Evolutionary conservation across 1,284 basidiomycete genomes (phyloP).

Genomic region (Pholiota adiposa): DNA sequence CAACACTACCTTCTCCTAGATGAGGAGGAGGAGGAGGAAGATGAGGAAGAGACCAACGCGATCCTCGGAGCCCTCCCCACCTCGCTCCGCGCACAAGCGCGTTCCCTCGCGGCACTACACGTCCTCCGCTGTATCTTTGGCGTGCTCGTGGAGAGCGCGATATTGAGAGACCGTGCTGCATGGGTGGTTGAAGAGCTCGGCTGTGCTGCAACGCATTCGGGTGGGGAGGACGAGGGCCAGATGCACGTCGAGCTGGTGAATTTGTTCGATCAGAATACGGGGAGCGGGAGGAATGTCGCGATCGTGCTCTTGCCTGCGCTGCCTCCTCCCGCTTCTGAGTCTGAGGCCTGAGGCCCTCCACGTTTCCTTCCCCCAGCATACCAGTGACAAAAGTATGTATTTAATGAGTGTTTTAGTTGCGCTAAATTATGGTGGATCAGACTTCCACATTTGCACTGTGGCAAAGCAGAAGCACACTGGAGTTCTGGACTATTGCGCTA

Average conservation of each 20-base stretch:
- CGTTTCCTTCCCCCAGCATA: no score
- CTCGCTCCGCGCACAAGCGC: slow-evolving; percentile 28
- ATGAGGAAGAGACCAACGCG: neutral
- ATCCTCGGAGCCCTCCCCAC: slow-evolving; percentile 1
- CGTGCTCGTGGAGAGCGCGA: slow-evolving; percentile 51
- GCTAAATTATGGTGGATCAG: no score
- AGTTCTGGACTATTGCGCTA: no score
- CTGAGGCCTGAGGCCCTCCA: no score
- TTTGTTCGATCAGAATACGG: slow-evolving; percentile 67
- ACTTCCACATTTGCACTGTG: no score
- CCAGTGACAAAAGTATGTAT: no score
- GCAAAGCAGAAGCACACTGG: no score
- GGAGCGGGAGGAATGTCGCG: slow-evolving; percentile 68
- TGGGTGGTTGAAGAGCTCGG: slow-evolving; percentile 47
- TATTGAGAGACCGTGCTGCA: slow-evolving; percentile 49
- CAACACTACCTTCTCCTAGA: neutral
- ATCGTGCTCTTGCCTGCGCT: slow-evolving; percentile 45
- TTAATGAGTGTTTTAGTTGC: no score
- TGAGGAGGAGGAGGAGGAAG: neutral
- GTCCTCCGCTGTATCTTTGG: slow-evolving; percentile 55
- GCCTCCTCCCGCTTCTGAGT: neutral
- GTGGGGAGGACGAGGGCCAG: neutral
- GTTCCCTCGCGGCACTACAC: slow-evolving; percentile 47
- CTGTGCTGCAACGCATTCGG: slow-evolving; percentile 24
- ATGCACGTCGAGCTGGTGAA: slow-evolving; percentile 54